A percentile compares a stretch with the other conserved stretches of the same genome.
Conservation (phyloP, 2,329 filamentous ascomycete species). For the Aspergillus melleus region DNA sequence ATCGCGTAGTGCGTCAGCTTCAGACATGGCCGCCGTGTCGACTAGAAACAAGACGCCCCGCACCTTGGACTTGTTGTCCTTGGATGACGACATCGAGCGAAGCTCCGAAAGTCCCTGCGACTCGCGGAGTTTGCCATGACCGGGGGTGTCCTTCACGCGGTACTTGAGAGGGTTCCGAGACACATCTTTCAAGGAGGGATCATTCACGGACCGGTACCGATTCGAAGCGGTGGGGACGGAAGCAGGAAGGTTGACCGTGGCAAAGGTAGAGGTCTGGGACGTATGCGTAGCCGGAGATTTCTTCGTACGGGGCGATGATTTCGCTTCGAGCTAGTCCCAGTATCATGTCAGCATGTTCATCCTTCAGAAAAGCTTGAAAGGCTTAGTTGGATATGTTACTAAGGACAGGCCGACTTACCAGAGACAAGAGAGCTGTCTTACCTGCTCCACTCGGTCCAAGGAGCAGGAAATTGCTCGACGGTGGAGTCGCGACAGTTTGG, state of each 20-base stretch:
- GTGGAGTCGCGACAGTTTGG: conserved; percentile 61
- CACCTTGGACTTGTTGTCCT: conserved; percentile 46
- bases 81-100: conserved; percentile 30
- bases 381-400: not conserved
- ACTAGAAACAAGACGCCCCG: conserved; percentile 81
- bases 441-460: conserved; percentile 78
- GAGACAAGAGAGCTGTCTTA: conserved; percentile 84
- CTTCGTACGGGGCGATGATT: conserved; percentile 39
- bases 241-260: conserved; percentile 57
- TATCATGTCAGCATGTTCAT: not conserved
- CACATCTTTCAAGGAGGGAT: conserved; percentile 62
- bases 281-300: conserved; percentile 55
- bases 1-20: conserved; percentile 58
- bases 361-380: not conserved
- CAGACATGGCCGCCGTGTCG: conserved; percentile 70
- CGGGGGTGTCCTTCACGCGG: conserved; percentile 71
- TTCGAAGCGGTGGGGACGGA: conserved; percentile 56
- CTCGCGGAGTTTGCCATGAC: conserved; percentile 88
- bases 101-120: conserved; percentile 49
- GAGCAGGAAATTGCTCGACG: conserved; percentile 72
- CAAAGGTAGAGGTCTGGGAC: conserved; percentile 60
- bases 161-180: conserved; percentile 39
- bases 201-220: conserved; percentile 65
- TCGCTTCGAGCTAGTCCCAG: conserved; percentile 46
- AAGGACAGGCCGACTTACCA: conserved; percentile 52